Evolutionary conservation across 1,139 yeast species (phyloP).

Genomic region (Nakaseomyces nivariensis): DNA sequence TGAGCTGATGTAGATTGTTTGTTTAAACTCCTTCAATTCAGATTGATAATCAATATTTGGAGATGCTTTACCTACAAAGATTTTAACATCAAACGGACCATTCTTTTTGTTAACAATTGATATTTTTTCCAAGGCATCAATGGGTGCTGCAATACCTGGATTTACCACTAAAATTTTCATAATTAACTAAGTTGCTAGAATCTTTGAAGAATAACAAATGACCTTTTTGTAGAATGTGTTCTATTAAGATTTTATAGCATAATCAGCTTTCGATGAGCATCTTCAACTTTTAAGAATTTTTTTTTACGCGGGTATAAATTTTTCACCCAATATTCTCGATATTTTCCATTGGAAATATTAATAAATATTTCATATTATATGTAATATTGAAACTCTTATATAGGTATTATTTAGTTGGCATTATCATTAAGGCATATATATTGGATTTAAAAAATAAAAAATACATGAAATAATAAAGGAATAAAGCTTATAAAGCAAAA

Average conservation of each 20-base stretch:
- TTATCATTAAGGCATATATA: too few species aligned
- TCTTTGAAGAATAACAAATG: too few species aligned
- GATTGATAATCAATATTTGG: background rate
- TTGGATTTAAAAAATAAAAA: too few species aligned
- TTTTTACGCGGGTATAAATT: background rate
- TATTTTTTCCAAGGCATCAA: conserved; percentile 39
- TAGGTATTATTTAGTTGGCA: too few species aligned
- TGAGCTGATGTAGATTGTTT: background rate
- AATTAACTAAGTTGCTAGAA: background rate
- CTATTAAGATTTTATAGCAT: background rate
- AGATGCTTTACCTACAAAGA: conserved; percentile 41
- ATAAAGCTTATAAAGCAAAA: background rate
- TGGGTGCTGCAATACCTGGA: conserved; percentile 35
- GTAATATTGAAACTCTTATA: background rate
- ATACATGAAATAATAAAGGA: too few species aligned
- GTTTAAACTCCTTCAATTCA: background rate
- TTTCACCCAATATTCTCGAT: too few species aligned
- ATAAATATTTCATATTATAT: background rate
- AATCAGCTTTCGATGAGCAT: background rate
- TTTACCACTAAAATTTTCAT: conserved; percentile 36
- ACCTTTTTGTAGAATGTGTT: background rate
- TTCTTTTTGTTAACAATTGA: conserved; percentile 43
- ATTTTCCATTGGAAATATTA: background rate
- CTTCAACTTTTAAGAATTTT: background rate
- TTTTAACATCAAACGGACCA: conserved; percentile 54